Base-by-base conservation (phyloP, 352 stramenopile species). In the Aphanomyces euteiches region DNA sequence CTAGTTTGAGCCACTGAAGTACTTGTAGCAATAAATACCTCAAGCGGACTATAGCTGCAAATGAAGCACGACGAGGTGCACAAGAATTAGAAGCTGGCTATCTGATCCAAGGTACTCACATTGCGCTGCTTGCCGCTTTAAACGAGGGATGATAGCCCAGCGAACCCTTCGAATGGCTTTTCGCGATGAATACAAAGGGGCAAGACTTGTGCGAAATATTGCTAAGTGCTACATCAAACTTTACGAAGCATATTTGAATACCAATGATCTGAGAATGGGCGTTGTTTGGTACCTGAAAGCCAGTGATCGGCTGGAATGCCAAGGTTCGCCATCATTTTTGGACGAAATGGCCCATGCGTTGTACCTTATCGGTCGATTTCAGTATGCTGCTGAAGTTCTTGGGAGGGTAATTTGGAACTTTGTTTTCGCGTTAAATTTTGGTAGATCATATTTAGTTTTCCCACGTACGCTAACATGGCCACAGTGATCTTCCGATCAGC, bases 401-500 rank as follows among this genome's bases (percentile, higher is more conserved):
- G 77, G 47, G 17, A 38, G 43, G 64, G 64, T 70, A 65, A 21
- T 57, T 47, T 67, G 60, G 1, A 10, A n/a, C 19, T 28, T n/a
- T 13, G 7, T 13, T 15, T 19, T 15, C 7, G 1, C 28, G 15
- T 63, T 7, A 13, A 13, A 13, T 15, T 45, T 34, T n/a, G 69
- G 13, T 79, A 77, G 10, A 77, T 92, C 38, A 84, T 92, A 38
- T 39, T 53, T 6, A 87, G 80, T 48, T 92, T 92, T 69, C 84
- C 84, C 12, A 75, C 75, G 3, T 90, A 88, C 54, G 21, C 72
- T 17, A 73, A 72, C 37, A 66, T 92, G 4, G 71, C 58, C 6
- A 71, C 86, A 38, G 79, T 90, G 19, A 87, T 92, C 3, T 92
- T 92, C 54, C 84, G 84, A 6, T 80, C 80, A n/a, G 81, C 76